These are phyloP conservation scores for Alternaria panax DNA, from an alignment of 2,329 filamentous ascomycete species.

Conservation along the genomic window DNA sequence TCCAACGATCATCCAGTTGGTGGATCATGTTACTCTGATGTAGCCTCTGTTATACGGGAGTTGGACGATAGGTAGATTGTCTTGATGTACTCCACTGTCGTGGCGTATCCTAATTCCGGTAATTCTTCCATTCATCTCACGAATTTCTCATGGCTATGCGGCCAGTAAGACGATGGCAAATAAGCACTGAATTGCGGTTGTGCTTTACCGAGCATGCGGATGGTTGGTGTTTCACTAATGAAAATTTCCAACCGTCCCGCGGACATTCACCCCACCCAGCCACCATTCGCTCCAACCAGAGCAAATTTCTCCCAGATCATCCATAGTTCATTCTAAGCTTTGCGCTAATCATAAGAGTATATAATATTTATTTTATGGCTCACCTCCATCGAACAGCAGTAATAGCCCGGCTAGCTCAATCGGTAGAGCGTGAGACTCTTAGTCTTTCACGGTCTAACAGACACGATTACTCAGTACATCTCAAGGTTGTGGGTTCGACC, in stretches of 20 bases:
- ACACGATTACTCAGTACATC: constrained; percentile 28
- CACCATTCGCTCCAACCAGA: background rate
- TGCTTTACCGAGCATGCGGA: constrained; percentile 1
- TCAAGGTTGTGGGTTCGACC: constrained; percentile 21
- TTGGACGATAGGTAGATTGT: too few relatives aligned
- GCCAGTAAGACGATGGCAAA: background rate
- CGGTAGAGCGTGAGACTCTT: constrained; percentile 54
- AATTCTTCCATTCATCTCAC: background rate
- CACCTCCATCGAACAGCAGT: constrained; percentile 19
- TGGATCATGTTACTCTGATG: background rate
- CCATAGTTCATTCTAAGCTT: too few relatives aligned
- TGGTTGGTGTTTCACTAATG: constrained; percentile 2
- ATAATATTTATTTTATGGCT: too few relatives aligned
- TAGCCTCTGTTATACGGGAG: background rate
- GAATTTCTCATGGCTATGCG: background rate
- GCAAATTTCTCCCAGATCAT: background rate
- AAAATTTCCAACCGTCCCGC: background rate
- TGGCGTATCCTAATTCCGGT: too few relatives aligned
- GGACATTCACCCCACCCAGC: constrained; percentile 1
- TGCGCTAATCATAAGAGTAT: too few relatives aligned
- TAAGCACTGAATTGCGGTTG: background rate
- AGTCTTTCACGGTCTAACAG: constrained; percentile 28
- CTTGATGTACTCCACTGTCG: background rate
- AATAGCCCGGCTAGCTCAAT: constrained; percentile 41
- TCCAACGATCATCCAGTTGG: background rate